Evolutionary conservation across 352 stramenopile species (phyloP).

Genomic region (Thalassiosira sp.): DNA sequence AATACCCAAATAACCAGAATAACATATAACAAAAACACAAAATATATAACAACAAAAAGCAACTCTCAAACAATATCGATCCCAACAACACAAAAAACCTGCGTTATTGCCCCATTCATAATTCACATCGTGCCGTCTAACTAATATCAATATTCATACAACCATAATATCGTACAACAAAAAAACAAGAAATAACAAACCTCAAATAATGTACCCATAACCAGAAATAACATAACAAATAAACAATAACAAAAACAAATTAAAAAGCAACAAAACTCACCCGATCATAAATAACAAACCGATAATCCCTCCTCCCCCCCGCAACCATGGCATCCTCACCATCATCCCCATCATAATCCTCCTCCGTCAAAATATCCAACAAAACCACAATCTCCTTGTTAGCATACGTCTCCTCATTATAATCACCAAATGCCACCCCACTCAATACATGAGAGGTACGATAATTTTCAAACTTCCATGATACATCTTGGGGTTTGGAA

Average conservation of each 20-base stretch:
- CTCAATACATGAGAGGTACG: not conserved
- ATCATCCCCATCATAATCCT: conserved; percentile 25
- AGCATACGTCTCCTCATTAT: not conserved
- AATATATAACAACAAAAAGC: no score
- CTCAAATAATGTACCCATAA: not conserved
- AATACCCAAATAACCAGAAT: no score
- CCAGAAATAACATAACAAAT: not conserved
- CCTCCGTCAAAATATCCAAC: conserved; percentile 26
- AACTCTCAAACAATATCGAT: no score
- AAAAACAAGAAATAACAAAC: not conserved
- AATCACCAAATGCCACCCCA: conserved; percentile 5
- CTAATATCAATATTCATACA: no score
- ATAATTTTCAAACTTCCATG: conserved; percentile 35
- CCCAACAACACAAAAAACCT: no score
- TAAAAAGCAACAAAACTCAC: conserved; percentile 9
- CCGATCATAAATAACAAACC: conserved; percentile 46
- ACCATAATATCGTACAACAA: no score
- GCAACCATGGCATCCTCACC: no score
- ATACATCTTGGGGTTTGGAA: conserved; percentile 3
- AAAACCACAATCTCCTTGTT: not conserved
- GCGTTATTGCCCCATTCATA: no score
- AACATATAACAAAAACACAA: no score
- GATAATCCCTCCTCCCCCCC: conserved; percentile 23
- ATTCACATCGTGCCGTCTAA: no score
- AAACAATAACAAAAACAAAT: not conserved